Evolutionary conservation across 208 protist genomes (phyloP), one percentile per base, ranked within the genome.

Genomic region (Angomonas desouzai): DNA sequence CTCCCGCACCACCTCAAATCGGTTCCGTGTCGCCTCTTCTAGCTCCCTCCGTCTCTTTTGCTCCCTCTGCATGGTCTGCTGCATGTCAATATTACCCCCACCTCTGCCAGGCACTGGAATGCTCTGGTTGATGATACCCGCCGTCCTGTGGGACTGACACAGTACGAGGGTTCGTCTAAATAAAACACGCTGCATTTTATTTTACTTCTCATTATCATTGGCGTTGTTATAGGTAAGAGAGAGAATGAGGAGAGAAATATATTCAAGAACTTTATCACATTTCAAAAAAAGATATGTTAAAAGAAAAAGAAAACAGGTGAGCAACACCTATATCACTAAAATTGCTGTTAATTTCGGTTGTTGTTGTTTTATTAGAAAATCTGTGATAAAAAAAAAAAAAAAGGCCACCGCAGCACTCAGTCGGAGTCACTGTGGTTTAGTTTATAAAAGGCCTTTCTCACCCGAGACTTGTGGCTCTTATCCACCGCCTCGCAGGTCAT

Each of bases 361-460:
- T n/a, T n/a, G n/a, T n/a, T n/a, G n/a, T n/a, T n/a, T n/a, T n/a
- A n/a, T n/a, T n/a, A n/a, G n/a, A n/a, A n/a, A n/a, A n/a, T n/a
- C n/a, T n/a, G n/a, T n/a, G n/a, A n/a, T n/a, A n/a, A n/a, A n/a
- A 43, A 3, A 62, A 22, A 62, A 48, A 29, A 62, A 22, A 49
- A 33, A 10, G 22, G 22, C 23, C 6, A 11, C 11, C 23, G 2
- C 29, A 22, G 51, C 51, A 32, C 7, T 27, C 67, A 92, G 51
- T 94, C 89, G 10, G 89, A 94, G 66, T 94, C 89, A 51, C 89
- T 94, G 71, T 92, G 78, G 3, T 72, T 89, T 34, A 94, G 73
- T 27, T 65, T 56, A 30, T 81, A 76, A 38, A 90, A 48, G 32
- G 72, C 76, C 55, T 77, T 81, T 25, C 55, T 51, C 34, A 94